A percentile compares a stretch with the other conserved stretches of the same genome.
phyloP scores from a whole-genome alignment of 768 basidiomycete species.

The Auriscalpium orientale region DNA sequence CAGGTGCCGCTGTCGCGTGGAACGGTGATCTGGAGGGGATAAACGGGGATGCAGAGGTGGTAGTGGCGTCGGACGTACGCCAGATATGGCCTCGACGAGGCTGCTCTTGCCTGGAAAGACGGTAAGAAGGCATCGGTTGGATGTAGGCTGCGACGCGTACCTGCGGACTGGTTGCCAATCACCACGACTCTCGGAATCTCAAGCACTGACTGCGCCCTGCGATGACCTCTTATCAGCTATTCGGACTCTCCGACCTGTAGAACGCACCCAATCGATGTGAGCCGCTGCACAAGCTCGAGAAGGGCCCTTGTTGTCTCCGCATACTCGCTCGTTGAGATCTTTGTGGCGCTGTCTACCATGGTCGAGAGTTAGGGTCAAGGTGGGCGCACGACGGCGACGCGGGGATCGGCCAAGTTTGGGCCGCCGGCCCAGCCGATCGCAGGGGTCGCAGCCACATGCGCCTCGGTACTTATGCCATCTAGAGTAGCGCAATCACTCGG shows the following conservation, averaged over 20 bases:
- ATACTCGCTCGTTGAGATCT: background rate
- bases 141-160: background rate
- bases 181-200: slow-evolving; percentile 42
- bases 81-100: background rate
- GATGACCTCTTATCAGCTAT: background rate
- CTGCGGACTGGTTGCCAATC: slow-evolving; percentile 29
- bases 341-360: no score
- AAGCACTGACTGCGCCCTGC: slow-evolving; percentile 36
- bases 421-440: no score
- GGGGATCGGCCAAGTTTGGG: no score
- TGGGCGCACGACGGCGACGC: no score
- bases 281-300: slow-evolving; percentile 8
- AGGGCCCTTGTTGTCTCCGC: slow-evolving; percentile 10
- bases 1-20: slow-evolving; percentile 38
- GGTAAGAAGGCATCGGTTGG: background rate
- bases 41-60: no score
- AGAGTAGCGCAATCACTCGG: no score
- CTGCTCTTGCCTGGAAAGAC: slow-evolving; percentile 1
- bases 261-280: slow-evolving; percentile 22
- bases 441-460: no score
- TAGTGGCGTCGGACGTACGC: background rate
- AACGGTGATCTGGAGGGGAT: slow-evolving; percentile 31
- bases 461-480: no score
- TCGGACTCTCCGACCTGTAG: background rate
- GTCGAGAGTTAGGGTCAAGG: no score